These are phyloP conservation scores for Ogataea henricii DNA, from an alignment of 805 yeast species.

Conservation along the genomic window DNA sequence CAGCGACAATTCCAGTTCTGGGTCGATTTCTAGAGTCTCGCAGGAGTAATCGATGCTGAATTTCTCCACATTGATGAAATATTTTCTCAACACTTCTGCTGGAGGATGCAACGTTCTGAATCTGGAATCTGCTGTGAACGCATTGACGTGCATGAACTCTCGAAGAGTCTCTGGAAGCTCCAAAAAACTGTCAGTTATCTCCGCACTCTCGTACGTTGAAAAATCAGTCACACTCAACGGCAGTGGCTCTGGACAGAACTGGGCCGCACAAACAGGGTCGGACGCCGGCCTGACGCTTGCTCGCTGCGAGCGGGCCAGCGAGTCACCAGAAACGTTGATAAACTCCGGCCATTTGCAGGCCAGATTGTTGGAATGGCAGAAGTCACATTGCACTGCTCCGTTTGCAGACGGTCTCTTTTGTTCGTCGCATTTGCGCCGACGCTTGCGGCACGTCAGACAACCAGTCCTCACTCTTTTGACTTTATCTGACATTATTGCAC, in stretches of 20 bases:
- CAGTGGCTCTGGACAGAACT: constrained; percentile 18
- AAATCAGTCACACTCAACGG: constrained; percentile 18
- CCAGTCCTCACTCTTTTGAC: constrained; percentile 37
- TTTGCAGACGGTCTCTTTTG: constrained; percentile 8
- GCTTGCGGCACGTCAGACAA: constrained; percentile 52
- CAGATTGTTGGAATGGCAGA: constrained; percentile 14
- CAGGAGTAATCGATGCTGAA: constrained; percentile 17
- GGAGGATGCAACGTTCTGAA: constrained; percentile 19
- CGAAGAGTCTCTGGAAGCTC: constrained; percentile 38
- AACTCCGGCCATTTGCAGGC: constrained; percentile 23
- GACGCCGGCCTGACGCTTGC: neutral
- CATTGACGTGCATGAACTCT: constrained; percentile 43
- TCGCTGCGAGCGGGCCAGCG: neutral
- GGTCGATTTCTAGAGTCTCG: constrained; percentile 14
- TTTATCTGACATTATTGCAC: neutral
- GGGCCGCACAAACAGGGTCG: neutral
- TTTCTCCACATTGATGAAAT: constrained; percentile 25
- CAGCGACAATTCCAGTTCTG: constrained; percentile 31
- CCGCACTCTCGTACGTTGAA: constrained; percentile 7
- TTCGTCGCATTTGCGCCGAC: constrained; percentile 56
- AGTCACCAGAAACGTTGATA: constrained; percentile 9
- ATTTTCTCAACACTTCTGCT: constrained; percentile 22
- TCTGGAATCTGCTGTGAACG: constrained; percentile 21
- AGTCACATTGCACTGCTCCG: constrained; percentile 19
- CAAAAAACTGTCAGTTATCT: constrained; percentile 16